Base-by-base conservation (phyloP, 1,284 basidiomycete genomes). In the Ustilago sp. region DNA sequence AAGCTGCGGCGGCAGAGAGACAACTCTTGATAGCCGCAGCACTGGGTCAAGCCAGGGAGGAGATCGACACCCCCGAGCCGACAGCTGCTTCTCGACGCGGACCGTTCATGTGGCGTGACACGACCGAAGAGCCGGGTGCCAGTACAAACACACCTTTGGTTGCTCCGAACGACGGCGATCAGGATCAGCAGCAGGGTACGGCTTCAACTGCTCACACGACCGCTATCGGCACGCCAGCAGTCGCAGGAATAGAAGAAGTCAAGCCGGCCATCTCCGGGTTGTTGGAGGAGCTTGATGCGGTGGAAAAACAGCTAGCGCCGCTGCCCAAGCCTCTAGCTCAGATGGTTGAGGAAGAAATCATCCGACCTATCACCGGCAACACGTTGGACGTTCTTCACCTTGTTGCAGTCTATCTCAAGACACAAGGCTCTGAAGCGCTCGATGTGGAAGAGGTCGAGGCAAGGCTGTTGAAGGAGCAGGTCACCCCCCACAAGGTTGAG, bases 81-180 rank as follows among this genome's bases (percentile, higher is more conserved):
- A 65, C 61, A 8, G 71, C 62, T 43, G 68, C 68, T 36, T 71
- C 74, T 6, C 62, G 68, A 4, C 60, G 74, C 4, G 74, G 74
- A 4, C 74, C 74, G 9, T 76, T 76, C 59, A 61, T 65, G 74
- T 76, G 74, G 74, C 68, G 74, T 48, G 74, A 76, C 32, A 52
- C 52, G 13, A 71, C 65, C n/a, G 65, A 74, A 19, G 71, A 68
- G 31, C 53, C 53, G 50, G 59, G 61, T 8, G 68, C 9, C 11
- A 19, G 63, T 7, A 54, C 61, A 52, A 54, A 48, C 8, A 68
- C 70, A n/a, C 64, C 60, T 12, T 65, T 66, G 3, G 63, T 19
- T 0, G 28, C 50, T 1, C 47, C 34, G 4, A 54, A 59, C 8
- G 50, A 31, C n/a, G 54, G n/a, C 6, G 41, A 45, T 32, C 48